Percentiles rank a stretch among this genome's conserved stretches.
These are phyloP conservation scores for Coemansia sp. DNA, from an alignment of 192 early-diverging fungal genomes.

Conservation along the genomic window DNA sequence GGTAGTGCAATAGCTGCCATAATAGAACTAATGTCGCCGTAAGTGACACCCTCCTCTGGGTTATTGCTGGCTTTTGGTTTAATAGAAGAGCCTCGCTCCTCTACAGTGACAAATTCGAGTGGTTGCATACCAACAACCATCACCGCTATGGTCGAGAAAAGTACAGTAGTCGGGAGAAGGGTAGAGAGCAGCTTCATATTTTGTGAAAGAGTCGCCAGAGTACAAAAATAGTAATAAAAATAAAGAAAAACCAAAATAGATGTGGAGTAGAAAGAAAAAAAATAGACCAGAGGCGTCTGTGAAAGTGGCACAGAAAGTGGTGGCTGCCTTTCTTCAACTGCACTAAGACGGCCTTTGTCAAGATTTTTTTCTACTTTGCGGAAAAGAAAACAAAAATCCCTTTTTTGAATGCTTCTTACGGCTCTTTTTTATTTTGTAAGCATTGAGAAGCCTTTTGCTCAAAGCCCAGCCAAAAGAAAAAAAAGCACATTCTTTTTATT, in stretches of 20 bases:
- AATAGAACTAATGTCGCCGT: conserved; percentile 15
- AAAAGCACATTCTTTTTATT: background rate
- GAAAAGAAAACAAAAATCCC: background rate
- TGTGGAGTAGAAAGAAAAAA: background rate
- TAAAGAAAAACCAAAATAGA: background rate
- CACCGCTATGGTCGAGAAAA: background rate
- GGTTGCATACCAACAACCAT: background rate
- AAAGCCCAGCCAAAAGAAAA: background rate
- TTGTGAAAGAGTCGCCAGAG: background rate
- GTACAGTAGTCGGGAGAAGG: background rate
- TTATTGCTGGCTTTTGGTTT: background rate
- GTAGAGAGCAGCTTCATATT: background rate
- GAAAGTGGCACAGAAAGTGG: background rate
- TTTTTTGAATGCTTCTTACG: background rate
- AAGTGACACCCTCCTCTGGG: background rate
- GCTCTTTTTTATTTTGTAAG: background rate
- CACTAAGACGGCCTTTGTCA: background rate
- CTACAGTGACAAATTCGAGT: background rate
- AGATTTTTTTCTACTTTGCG: background rate
- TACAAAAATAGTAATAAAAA: background rate
- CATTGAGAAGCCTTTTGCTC: background rate
- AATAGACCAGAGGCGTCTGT: background rate
- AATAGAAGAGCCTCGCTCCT: background rate
- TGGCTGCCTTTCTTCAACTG: conserved; percentile 4
- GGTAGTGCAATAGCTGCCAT: conserved; percentile 18